phyloP scores from a whole-genome alignment of 2,329 filamentous ascomycete species.

The Fusarium gaditjirri region DNA sequence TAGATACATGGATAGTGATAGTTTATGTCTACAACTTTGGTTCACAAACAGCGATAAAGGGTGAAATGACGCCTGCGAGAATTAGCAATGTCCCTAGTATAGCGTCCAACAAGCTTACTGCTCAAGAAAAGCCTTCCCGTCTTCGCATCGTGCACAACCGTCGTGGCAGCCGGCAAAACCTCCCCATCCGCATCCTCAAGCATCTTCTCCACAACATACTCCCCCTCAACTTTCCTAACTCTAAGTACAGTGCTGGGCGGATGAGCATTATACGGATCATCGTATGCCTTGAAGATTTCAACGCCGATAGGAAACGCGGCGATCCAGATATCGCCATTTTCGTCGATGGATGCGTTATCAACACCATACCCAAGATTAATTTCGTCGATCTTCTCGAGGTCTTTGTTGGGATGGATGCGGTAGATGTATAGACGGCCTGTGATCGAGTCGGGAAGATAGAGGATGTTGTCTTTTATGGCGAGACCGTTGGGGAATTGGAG shows the following conservation, averaged over 20 bases:
- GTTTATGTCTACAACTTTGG: conserved; percentile 10
- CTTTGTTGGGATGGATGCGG: not conserved
- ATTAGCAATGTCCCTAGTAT: not conserved
- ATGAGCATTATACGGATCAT: conserved; percentile 22
- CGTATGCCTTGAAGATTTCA: conserved; percentile 18
- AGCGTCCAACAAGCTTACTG: conserved; percentile 21
- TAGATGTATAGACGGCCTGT: conserved; percentile 35
- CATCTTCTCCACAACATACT: conserved; percentile 35
- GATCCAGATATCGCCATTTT: conserved; percentile 33
- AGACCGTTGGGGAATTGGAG: conserved; percentile 49
- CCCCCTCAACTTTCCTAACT: not conserved
- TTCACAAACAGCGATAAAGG: conserved; percentile 39
- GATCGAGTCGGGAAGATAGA: conserved; percentile 48
- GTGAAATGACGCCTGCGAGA: conserved; percentile 36
- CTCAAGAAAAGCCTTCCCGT: conserved; percentile 39
- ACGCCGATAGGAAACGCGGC: conserved; percentile 29
- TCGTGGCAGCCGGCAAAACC: conserved; percentile 34
- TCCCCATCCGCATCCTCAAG: conserved; percentile 37
- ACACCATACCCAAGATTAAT: conserved; percentile 19
- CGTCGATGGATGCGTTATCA: conserved; percentile 39
- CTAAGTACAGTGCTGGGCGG: conserved; percentile 22
- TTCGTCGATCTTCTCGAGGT: conserved; percentile 20
- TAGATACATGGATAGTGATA: accelerated
- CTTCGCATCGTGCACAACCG: conserved; percentile 39
- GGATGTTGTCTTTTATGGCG: conserved; percentile 35